Base-by-base conservation (phyloP, 768 basidiomycete genomes). In the Baorangia bicolor region DNA sequence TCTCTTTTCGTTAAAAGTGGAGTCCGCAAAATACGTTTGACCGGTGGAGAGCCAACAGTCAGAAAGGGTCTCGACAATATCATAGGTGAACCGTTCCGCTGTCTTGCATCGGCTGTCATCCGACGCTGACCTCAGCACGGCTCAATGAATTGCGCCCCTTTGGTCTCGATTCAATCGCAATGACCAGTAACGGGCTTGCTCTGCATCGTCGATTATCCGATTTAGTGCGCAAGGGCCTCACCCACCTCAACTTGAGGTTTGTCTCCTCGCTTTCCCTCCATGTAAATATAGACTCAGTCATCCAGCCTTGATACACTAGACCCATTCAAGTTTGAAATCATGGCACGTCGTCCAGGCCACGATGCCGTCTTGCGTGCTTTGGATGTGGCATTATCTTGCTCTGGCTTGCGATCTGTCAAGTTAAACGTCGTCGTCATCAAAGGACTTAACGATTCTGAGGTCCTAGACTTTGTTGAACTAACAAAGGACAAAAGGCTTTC, bases 41-140 rank as follows among this genome's bases (percentile, higher is more conserved):
- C 93, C 0, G 93, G 92, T 2, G 92, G 94, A 28, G 93, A 94
- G 64, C 93, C 93, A 1, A 93, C 88, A 0, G 78, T 95, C 30
- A 78, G 94, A 44, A 91, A 85, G 69, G 90, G 85, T 7, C 77
- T 93, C 25, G 73, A 78, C 12, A 81, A 85, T 20, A 80, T 95
- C 50, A 81, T 94, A 38, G 72, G 91, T 89, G 62, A 57, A 14
- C 75, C 70, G 31, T n/a, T 50, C 39, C 10, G 11, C 31, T 23
- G 23, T 49, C 23, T 51, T 23, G 23, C 51, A 35, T 35, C 8
- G 28, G 38, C 21, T 30, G 7, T 49, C 34, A 39, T 56, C 42
- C 60, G 39, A 65, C 57, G 28, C 37, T 45, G 38, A 53, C 31
- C 23, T 38, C 51, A 92, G 90, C 73, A 21, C 78, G 79, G 18